Evolutionary conservation across 768 basidiomycete species (phyloP).

Genomic region (Mrakia blollopis): DNA sequence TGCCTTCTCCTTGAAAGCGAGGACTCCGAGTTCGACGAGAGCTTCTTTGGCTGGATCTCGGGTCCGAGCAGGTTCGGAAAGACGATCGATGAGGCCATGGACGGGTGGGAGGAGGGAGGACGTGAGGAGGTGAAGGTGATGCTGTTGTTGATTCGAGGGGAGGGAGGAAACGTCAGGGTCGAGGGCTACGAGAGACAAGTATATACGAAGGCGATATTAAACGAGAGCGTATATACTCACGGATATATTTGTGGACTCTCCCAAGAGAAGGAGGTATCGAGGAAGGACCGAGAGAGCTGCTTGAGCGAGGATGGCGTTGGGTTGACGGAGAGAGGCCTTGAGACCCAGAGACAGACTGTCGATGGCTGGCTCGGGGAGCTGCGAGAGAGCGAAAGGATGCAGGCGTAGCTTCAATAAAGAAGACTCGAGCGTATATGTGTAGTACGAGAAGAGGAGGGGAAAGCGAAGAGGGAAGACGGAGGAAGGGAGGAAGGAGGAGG

Average conservation of each 20-base stretch:
- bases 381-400: conserved; percentile 26
- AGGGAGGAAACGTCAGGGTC: background rate
- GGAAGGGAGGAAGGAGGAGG: background rate
- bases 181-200: no score
- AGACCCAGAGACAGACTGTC: conserved; percentile 65
- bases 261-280: conserved; percentile 59
- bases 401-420: background rate
- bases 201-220: conserved; percentile 40
- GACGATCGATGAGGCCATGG: conserved; percentile 60
- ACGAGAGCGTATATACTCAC: conserved; percentile 37
- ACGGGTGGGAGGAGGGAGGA: conserved; percentile 63
- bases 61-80: conserved; percentile 64
- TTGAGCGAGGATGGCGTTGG: conserved; percentile 74
- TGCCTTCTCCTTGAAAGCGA: conserved; percentile 54
- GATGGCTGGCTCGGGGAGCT: conserved; percentile 60
- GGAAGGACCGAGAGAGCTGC: conserved; percentile 70
- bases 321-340: conserved; percentile 68
- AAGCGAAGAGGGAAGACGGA: background rate
- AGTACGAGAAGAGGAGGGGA: background rate
- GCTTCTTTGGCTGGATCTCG: conserved; percentile 70
- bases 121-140: conserved; percentile 62
- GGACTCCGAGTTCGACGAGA: conserved; percentile 67
- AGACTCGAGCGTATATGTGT: no score
- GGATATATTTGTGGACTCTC: background rate
- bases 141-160: conserved; percentile 51